These are phyloP conservation scores for Kickxella alabastrina DNA, from an alignment of 192 early-diverging fungal species.

Conservation along the genomic window DNA sequence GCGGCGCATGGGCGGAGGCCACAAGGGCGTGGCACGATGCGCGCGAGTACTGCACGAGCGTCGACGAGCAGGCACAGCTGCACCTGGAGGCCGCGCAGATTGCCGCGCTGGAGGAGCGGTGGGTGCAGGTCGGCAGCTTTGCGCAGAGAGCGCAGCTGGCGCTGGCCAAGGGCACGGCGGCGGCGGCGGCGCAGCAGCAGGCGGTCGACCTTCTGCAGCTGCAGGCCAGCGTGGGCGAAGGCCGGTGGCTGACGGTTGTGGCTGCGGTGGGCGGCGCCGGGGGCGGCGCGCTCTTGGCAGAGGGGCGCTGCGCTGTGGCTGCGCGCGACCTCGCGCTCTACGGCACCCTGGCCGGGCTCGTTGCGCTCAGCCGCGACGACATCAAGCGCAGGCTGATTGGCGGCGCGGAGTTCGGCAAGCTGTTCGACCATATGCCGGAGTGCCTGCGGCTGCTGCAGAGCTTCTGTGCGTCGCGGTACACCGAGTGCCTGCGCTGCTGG, in stretches of 20 bases:
- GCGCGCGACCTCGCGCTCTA: constrained; percentile 42
- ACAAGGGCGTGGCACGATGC: constrained; percentile 24
- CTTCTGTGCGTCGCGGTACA: constrained; percentile 30
- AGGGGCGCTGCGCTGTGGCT: constrained; percentile 7
- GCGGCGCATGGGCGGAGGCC: constrained; percentile 23
- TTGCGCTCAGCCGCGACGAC: constrained; percentile 19
- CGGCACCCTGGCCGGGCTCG: constrained; percentile 37
- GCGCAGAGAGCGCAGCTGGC: constrained; percentile 18
- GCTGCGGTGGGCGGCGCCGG: constrained; percentile 3
- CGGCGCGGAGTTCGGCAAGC: constrained; percentile 28
- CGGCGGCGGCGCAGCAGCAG: background rate
- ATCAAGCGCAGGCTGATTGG: constrained; percentile 22
- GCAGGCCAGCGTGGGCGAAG: constrained; percentile 29
- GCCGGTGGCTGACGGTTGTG: constrained; percentile 23
- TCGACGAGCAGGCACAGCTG: constrained; percentile 24
- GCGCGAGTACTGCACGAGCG: constrained; percentile 18
- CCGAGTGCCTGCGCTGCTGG: constrained; percentile 22
- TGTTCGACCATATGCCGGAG: constrained; percentile 39
- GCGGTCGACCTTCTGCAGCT: constrained; percentile 21
- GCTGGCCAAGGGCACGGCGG: background rate
- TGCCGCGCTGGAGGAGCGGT: constrained; percentile 16
- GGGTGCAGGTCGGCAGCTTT: constrained; percentile 36
- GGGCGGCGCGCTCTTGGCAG: background rate
- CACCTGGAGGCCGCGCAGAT: constrained; percentile 16
- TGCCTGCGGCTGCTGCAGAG: constrained; percentile 29